Percentiles rank a stretch among this genome's conserved stretches.
Evolutionary conservation across 148 eudicot genomes (phyloP).

Genomic region (Fagopyrum tataricum): DNA sequence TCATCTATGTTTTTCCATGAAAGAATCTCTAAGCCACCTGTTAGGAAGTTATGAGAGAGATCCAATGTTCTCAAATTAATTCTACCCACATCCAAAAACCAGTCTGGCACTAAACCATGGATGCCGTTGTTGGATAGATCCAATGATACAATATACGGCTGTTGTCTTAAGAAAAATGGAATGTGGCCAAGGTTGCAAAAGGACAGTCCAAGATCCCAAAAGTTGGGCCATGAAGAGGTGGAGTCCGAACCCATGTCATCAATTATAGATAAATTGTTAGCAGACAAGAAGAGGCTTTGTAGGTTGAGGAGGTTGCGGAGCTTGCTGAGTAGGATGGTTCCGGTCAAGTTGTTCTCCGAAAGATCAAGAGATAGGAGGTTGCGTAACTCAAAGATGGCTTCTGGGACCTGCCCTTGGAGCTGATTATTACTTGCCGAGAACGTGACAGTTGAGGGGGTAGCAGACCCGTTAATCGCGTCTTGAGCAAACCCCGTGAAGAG

Average conservation of each 20-base stretch:
- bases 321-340: conserved; percentile 8
- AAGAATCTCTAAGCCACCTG: neutral
- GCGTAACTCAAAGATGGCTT: neutral
- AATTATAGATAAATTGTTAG: conserved; percentile 5
- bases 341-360: conserved; percentile 24
- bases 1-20: too few relatives aligned
- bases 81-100: conserved; percentile 12
- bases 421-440: too few relatives aligned
- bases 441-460: too few relatives aligned
- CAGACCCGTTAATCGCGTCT: too few relatives aligned
- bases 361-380: neutral
- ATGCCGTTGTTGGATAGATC: conserved; percentile 21
- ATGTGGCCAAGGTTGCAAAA: conserved; percentile 21
- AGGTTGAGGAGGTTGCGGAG: conserved; percentile 13
- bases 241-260: neutral
- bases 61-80: conserved; percentile 5
- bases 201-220: neutral
- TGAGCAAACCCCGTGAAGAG: too few relatives aligned
- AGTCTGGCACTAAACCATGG: conserved; percentile 17
- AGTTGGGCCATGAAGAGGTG: neutral
- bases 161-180: conserved; percentile 12
- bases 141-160: neutral
- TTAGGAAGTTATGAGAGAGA: neutral
- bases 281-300: conserved; percentile 2
- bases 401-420: too few relatives aligned